Percentiles rank a stretch among this genome's conserved stretches.
Evolutionary conservation across 306 rosid genomes (phyloP).

Genomic region (Pterocarpus santalinus): DNA sequence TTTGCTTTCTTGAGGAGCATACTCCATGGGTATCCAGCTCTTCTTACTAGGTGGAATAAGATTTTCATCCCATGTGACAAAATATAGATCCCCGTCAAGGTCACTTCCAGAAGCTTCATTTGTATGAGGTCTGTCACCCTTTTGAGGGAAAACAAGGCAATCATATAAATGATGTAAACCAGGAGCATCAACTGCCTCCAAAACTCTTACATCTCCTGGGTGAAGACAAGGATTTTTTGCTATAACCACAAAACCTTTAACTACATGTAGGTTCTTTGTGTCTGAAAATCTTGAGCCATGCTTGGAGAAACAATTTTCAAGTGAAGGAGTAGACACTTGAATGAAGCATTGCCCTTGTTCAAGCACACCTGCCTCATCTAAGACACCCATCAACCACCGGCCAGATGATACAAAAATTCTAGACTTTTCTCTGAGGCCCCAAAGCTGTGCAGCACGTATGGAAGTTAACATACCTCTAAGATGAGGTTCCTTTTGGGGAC

Average conservation of each 20-base stretch:
- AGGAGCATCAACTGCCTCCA: conserved; percentile 90
- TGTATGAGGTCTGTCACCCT: conserved; percentile 90
- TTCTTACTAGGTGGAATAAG: conserved; percentile 87
- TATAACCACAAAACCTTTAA: conserved; percentile 71
- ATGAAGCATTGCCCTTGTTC: conserved; percentile 88
- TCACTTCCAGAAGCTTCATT: conserved; percentile 98
- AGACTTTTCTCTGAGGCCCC: conserved; percentile 91
- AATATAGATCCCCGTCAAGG: conserved; percentile 93
- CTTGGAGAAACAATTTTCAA: conserved; percentile 82
- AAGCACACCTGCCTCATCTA: conserved; percentile 75
- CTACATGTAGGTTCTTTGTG: conserved; percentile 62
- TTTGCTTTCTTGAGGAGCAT: conserved; percentile 59
- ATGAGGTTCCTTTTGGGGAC: conserved; percentile 88
- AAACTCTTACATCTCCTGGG: conserved; percentile 88
- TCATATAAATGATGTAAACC: conserved; percentile 78
- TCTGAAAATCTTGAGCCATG: conserved; percentile 78
- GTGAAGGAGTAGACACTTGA: conserved; percentile 78
- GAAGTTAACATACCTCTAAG: conserved; percentile 82
- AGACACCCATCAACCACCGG: conserved; percentile 90
- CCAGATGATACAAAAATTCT: conserved; percentile 85
- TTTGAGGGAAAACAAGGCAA: conserved; percentile 90
- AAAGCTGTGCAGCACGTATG: conserved; percentile 78
- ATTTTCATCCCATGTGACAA: conserved; percentile 90
- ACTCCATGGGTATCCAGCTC: conserved; percentile 84
- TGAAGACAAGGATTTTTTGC: conserved; percentile 96